phyloP scores from a whole-genome alignment of 2,329 filamentous ascomycete genomes.

The Exophiala calicioides region DNA sequence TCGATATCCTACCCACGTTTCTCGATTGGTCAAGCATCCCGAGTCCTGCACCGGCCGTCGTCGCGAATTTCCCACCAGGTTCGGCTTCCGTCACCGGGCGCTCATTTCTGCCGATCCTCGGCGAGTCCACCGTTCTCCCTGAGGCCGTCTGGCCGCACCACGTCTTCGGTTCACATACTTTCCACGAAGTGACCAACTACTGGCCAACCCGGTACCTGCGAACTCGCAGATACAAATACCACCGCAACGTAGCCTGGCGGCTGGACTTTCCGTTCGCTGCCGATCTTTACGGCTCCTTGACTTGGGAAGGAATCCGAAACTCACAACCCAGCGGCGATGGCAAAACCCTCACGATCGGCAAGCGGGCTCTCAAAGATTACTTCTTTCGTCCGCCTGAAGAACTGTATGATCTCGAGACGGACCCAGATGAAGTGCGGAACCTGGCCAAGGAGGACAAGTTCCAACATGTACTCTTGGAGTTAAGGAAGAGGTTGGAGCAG shows the following conservation, averaged over 20 bases:
- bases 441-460: constrained; percentile 41
- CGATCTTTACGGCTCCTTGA: constrained; percentile 49
- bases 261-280: constrained; percentile 53
- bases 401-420: constrained; percentile 49
- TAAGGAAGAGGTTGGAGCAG: constrained; percentile 37
- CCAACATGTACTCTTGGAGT: constrained; percentile 34
- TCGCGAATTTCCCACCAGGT: no score
- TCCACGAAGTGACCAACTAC: constrained; percentile 54
- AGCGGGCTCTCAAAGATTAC: constrained; percentile 46
- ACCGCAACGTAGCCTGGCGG: constrained; percentile 52
- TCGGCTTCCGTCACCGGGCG: no score
- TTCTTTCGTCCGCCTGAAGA: constrained; percentile 49
- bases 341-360: constrained; percentile 40
- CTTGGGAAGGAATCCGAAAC: constrained; percentile 51
- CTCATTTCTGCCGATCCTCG: constrained; percentile 44
- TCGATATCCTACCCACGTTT: constrained; percentile 51
- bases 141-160: constrained; percentile 36
- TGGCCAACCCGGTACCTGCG: constrained; percentile 54
- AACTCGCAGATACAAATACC: constrained; percentile 50
- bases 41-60: no score
- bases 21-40: constrained; percentile 45
- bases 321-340: no score
- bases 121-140: constrained; percentile 20
- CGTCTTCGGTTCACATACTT: constrained; percentile 55
- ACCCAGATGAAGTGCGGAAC: constrained; percentile 51